phyloP scores from a whole-genome alignment of 1,284 basidiomycete species.

The Lentinula novae-zelandiae region DNA sequence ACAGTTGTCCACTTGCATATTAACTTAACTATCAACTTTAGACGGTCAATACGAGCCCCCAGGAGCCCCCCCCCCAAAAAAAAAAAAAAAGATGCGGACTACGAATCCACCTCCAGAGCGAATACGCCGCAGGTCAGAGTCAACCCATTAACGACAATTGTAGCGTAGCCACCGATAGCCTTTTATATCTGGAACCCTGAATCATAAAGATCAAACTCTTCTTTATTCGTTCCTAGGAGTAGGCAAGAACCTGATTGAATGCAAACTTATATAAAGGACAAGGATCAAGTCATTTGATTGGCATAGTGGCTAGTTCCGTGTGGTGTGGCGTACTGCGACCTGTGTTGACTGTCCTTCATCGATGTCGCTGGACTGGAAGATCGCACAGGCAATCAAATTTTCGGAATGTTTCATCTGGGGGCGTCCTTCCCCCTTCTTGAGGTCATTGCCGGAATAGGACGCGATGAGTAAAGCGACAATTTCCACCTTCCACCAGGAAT shows the following conservation, averaged over 20 bases:
- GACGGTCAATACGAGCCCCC: no score
- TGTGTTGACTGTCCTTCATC: neutral
- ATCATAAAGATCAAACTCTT: neutral
- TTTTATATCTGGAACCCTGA: no score
- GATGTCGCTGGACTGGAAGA: neutral
- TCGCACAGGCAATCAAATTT: neutral
- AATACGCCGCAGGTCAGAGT: no score
- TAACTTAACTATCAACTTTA: no score
- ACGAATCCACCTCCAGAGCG: no score
- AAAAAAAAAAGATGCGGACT: no score
- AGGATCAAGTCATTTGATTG: neutral
- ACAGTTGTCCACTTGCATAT: no score
- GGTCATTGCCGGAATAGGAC: neutral
- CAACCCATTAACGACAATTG: no score
- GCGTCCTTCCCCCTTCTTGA: neutral
- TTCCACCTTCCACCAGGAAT: neutral
- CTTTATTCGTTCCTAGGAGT: neutral
- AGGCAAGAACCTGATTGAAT: neutral
- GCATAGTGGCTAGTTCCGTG: neutral
- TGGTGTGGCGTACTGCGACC: neutral
- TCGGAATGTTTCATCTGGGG: neutral
- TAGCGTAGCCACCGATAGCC: no score
- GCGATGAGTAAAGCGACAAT: neutral
- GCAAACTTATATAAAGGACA: neutral
- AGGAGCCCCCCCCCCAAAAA: no score